These are phyloP conservation scores for Acrodontium crateriforme DNA, from an alignment of 2,329 filamentous ascomycete genomes.

Conservation along the genomic window DNA sequence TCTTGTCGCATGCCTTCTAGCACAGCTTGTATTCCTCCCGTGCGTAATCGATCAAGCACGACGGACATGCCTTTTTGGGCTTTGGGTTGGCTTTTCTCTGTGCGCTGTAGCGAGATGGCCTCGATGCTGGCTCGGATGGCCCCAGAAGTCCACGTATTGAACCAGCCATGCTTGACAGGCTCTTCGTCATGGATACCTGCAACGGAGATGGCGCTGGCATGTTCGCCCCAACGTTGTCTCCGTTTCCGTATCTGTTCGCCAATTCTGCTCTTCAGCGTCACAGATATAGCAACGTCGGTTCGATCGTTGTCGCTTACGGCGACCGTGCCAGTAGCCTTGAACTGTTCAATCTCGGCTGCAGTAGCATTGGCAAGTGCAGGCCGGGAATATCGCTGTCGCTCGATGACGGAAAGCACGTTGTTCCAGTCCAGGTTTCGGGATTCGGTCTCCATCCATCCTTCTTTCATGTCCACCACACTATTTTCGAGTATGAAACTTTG, in stretches of 20 bases:
- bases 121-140: constrained; percentile 71
- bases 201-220: constrained; percentile 24
- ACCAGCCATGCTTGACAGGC: constrained; percentile 39
- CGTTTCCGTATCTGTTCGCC: constrained; percentile 52
- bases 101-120: constrained; percentile 61
- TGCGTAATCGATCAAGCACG: constrained; percentile 57
- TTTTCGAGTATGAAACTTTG: constrained; percentile 71
- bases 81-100: constrained; percentile 64
- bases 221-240: constrained; percentile 27
- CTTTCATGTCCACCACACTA: constrained; percentile 61
- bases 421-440: constrained; percentile 72
- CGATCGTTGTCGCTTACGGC: constrained; percentile 18
- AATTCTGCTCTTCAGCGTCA: constrained; percentile 58
- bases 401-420: constrained; percentile 63
- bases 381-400: constrained; percentile 56
- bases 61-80: constrained; percentile 73
- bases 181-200: constrained; percentile 31
- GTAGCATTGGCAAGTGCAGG: constrained; percentile 19
- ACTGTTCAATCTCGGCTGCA: constrained; percentile 4
- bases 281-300: constrained; percentile 60
- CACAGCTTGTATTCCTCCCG: constrained; percentile 54
- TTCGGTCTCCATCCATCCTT: constrained; percentile 74
- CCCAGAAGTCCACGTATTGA: constrained; percentile 51
- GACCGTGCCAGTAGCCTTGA: constrained; percentile 8
- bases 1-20: constrained; percentile 57